A percentile compares a stretch with the other conserved stretches of the same genome.
Evolutionary conservation across 345 rosid species (phyloP).

Genomic region (Aquilaria sinensis): DNA sequence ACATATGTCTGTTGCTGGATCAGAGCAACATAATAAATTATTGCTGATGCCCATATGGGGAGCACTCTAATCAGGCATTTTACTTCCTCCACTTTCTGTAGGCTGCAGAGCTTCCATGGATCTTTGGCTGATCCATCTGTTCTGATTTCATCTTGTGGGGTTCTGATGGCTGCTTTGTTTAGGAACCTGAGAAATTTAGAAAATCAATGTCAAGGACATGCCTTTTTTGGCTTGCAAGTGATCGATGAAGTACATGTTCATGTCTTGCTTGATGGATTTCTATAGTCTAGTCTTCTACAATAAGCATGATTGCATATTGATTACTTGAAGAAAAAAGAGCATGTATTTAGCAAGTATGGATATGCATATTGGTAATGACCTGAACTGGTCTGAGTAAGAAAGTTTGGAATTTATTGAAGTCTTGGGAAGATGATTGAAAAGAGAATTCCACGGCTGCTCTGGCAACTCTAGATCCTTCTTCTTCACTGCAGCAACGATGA

Average conservation of each 20-base stretch:
- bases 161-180: slow-evolving; percentile 34
- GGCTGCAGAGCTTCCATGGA: slow-evolving; percentile 44
- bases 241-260: background rate
- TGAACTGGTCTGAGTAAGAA: slow-evolving; percentile 34
- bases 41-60: slow-evolving; percentile 27
- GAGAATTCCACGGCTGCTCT: slow-evolving; percentile 21
- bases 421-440: slow-evolving; percentile 25
- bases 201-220: background rate
- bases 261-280: too few species aligned
- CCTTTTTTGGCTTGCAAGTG: background rate
- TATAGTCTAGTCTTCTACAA: too few species aligned
- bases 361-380: slow-evolving; percentile 16
- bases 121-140: slow-evolving; percentile 27
- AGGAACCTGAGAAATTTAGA: slow-evolving; percentile 20
- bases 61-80: slow-evolving; percentile 34
- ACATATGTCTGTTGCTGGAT: slow-evolving; percentile 30
- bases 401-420: slow-evolving; percentile 31
- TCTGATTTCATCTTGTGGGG: slow-evolving; percentile 22
- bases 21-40: slow-evolving; percentile 17
- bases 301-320: background rate
- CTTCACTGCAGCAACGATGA: slow-evolving; percentile 27
- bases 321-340: background rate
- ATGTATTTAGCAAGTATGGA: background rate
- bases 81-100: slow-evolving; percentile 49
- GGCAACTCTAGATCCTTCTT: slow-evolving; percentile 27